Conservation (phyloP, 2,329 filamentous ascomycete genomes). For the Colletotrichum sp. region DNA sequence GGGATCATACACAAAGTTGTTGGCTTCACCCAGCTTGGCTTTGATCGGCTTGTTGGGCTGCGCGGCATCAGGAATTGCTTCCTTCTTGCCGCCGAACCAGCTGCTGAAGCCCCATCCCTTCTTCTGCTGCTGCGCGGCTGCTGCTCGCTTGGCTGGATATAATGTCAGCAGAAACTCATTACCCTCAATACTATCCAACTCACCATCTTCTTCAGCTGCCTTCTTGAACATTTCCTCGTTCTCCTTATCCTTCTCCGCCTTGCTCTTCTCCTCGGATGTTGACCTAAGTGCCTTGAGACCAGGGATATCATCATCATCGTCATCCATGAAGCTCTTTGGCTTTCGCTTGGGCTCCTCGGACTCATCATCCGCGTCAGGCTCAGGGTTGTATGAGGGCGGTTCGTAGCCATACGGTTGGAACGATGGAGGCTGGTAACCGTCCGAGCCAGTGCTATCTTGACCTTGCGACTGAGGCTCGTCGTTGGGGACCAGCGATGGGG, state of each 20-base stretch:
- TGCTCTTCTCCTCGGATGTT: conserved; percentile 61
- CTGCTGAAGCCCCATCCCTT: conserved; percentile 82
- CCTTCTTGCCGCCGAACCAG: conserved; percentile 82
- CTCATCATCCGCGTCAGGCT: conserved; percentile 51
- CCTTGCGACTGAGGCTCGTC: conserved; percentile 30
- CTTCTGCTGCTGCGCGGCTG: conserved; percentile 53
- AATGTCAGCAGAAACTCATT: conserved; percentile 19
- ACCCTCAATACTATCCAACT: conserved; percentile 30
- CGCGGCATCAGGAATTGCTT: conserved; percentile 45
- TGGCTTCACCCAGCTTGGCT: conserved; percentile 94
- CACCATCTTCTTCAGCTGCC: conserved; percentile 78
- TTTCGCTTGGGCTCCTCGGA: conserved; percentile 64
- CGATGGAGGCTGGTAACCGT: conserved; percentile 65
- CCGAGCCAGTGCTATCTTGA: conserved; percentile 35
- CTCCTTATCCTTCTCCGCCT: conserved; percentile 75
- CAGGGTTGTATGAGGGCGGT: conserved; percentile 62
- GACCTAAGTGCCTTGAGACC: conserved; percentile 39
- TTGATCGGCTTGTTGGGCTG: conserved; percentile 71
- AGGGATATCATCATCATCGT: conserved; percentile 76
- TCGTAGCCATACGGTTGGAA: conserved; percentile 66
- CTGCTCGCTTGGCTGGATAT: conserved; percentile 63
- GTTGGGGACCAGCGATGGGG: conserved; percentile 43
- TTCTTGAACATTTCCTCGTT: conserved; percentile 86
- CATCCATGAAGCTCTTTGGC: conserved; percentile 82
- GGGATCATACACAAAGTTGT: conserved; percentile 90